These are phyloP conservation scores for Ophiocordyceps australis DNA, from an alignment of 2,329 filamentous ascomycete genomes.

Conservation along the genomic window DNA sequence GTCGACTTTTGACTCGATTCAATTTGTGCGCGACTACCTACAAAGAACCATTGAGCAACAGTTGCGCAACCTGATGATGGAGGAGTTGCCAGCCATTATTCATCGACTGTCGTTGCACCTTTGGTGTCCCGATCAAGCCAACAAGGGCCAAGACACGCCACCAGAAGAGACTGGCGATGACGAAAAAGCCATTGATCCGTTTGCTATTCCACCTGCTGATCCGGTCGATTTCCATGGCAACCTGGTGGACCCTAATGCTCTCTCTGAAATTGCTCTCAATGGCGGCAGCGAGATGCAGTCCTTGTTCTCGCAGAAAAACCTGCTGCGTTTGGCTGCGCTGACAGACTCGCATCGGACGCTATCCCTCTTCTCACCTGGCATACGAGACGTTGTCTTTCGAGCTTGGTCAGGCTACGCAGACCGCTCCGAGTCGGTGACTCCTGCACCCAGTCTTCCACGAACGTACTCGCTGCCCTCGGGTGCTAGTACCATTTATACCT, in stretches of 20 bases:
- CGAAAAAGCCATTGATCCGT: slow-evolving; percentile 56
- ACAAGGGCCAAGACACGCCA: slow-evolving; percentile 26
- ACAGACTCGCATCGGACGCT: slow-evolving; percentile 80
- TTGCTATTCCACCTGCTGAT: slow-evolving; percentile 64
- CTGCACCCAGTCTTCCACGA: slow-evolving; percentile 38
- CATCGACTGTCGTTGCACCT: slow-evolving; percentile 76
- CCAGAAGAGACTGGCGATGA: slow-evolving; percentile 35
- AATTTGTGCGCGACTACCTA: slow-evolving; percentile 91
- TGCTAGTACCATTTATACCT: slow-evolving; percentile 50
- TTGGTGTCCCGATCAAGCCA: slow-evolving; percentile 69
- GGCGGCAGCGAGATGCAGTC: slow-evolving; percentile 68
- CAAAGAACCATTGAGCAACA: slow-evolving; percentile 93
- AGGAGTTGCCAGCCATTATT: slow-evolving; percentile 91
- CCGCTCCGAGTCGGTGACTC: slow-evolving; percentile 38
- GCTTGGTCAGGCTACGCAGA: slow-evolving; percentile 77
- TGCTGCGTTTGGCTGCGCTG: slow-evolving; percentile 64
- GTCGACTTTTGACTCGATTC: slow-evolving; percentile 96
- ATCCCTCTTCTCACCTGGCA: slow-evolving; percentile 81
- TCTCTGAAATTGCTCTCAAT: slow-evolving; percentile 63
- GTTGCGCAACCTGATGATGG: slow-evolving; percentile 87
- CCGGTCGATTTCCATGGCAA: slow-evolving; percentile 69
- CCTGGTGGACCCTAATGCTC: slow-evolving; percentile 53
- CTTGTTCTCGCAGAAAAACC: slow-evolving; percentile 88
- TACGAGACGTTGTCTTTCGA: slow-evolving; percentile 76
- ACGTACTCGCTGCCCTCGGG: slow-evolving; percentile 43